Percentiles rank a stretch among this genome's conserved stretches.
These are phyloP conservation scores for Quambalaria eucalypti DNA, from an alignment of 1,284 basidiomycete genomes.

Conservation along the genomic window DNA sequence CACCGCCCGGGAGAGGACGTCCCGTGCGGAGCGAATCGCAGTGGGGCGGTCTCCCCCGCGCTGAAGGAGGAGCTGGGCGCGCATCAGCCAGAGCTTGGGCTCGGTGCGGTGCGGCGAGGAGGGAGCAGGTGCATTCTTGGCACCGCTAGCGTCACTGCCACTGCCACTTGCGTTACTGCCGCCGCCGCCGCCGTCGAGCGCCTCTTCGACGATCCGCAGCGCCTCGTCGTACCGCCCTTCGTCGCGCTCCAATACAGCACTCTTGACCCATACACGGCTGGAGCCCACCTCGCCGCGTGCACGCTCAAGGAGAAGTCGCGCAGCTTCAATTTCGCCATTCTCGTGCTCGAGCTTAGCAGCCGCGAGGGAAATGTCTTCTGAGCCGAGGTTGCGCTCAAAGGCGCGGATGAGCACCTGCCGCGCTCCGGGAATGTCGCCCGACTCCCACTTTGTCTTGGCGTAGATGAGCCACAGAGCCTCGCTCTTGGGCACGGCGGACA, in stretches of 20 bases:
- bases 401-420: constrained; percentile 77
- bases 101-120: not conserved
- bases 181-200: not conserved
- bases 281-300: constrained; percentile 83
- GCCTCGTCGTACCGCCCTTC: constrained; percentile 68
- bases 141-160: no score
- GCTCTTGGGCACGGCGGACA: constrained; percentile 80
- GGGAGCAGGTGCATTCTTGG: no score
- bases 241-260: constrained; percentile 83
- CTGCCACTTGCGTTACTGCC: no score
- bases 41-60: not conserved
- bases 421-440: constrained; percentile 73
- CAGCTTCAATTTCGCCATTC: constrained; percentile 77
- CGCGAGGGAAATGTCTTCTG: constrained; percentile 92
- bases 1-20: constrained; percentile 57
- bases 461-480: constrained; percentile 95
- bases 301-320: constrained; percentile 72
- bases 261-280: constrained; percentile 95
- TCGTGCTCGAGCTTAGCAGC: constrained; percentile 93
- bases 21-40: constrained; percentile 18
- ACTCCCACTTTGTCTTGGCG: constrained; percentile 85
- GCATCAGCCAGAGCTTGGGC: constrained; percentile 1
- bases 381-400: constrained; percentile 89
- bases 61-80: not conserved
- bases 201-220: constrained; percentile 58